These are phyloP conservation scores for Lepidium didymum DNA, from an alignment of 345 rosid species.

Conservation along the genomic window DNA sequence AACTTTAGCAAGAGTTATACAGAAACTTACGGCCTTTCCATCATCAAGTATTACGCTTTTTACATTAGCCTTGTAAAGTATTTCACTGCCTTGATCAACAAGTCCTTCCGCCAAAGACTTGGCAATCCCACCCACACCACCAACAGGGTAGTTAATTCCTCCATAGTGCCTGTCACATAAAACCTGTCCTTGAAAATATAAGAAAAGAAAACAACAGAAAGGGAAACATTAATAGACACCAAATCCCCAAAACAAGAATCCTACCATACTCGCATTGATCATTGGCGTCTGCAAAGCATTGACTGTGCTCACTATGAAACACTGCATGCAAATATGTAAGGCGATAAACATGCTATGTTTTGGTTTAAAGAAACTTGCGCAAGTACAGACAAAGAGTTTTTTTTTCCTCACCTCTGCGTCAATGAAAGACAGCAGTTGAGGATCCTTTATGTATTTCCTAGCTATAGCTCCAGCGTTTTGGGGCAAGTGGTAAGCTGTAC, in stretches of 20 bases:
- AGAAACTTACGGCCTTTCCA: constrained; percentile 75
- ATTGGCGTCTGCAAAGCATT: constrained; percentile 87
- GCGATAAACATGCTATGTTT: neutral
- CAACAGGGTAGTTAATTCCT: constrained; percentile 90
- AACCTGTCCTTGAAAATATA: constrained; percentile 45
- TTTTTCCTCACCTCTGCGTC: constrained; percentile 74
- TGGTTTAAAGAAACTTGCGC: neutral
- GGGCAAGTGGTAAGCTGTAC: constrained; percentile 77
- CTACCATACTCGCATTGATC: constrained; percentile 95
- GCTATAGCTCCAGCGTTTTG: constrained; percentile 93
- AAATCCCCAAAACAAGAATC: constrained; percentile 5
- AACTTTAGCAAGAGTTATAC: neutral
- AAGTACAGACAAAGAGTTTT: constrained; percentile 1
- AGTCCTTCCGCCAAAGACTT: constrained; percentile 76
- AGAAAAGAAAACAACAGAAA: constrained; percentile 3
- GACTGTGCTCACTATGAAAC: constrained; percentile 93
- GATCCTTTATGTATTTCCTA: constrained; percentile 83
- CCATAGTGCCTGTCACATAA: constrained; percentile 97
- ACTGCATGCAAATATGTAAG: constrained; percentile 43
- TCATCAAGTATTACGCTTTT: constrained; percentile 61
- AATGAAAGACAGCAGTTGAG: constrained; percentile 70
- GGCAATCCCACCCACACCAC: constrained; percentile 95
- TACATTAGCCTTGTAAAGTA: constrained; percentile 80
- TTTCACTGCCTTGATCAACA: constrained; percentile 69
- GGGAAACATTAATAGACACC: neutral